Percentiles rank a stretch among this genome's conserved stretches.
These are phyloP conservation scores for Monosporascus sp. DNA, from an alignment of 2,329 filamentous ascomycete species.

Conservation along the genomic window DNA sequence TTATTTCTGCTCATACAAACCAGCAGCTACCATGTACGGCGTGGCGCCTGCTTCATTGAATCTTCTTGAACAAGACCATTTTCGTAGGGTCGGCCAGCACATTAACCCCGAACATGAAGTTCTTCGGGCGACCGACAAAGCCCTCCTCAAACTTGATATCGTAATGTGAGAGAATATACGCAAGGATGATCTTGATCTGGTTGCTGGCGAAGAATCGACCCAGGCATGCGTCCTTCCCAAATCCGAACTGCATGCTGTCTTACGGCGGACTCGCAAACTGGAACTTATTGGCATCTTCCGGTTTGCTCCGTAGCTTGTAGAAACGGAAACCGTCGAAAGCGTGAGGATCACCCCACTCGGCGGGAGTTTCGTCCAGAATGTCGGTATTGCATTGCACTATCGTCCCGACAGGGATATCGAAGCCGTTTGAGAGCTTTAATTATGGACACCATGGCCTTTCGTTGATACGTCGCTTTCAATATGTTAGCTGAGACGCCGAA, in stretches of 20 bases:
- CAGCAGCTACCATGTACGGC: not conserved
- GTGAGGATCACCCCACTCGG: constrained; percentile 18
- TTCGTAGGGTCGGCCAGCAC: constrained; percentile 19
- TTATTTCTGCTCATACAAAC: too few relatives aligned
- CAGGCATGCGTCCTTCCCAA: constrained; percentile 34
- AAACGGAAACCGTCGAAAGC: constrained; percentile 24
- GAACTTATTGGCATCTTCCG: constrained; percentile 18
- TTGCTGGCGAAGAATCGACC: constrained; percentile 34
- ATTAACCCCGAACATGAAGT: constrained; percentile 25
- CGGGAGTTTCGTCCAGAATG: constrained; percentile 21
- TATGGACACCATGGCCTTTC: constrained; percentile 22
- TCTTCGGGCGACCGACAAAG: constrained; percentile 16
- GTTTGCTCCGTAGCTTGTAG: constrained; percentile 17
- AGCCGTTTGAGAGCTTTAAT: constrained; percentile 28
- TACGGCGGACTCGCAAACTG: constrained; percentile 29
- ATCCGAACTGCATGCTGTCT: constrained; percentile 31
- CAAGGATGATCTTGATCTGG: constrained; percentile 30
- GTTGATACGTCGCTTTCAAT: constrained; percentile 19
- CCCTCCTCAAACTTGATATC: constrained; percentile 19
- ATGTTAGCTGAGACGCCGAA: not conserved
- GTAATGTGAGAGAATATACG: constrained; percentile 19
- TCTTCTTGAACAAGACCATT: constrained; percentile 20
- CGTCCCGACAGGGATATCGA: constrained; percentile 23
- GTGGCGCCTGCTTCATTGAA: constrained; percentile 1
- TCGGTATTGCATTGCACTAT: constrained; percentile 22